Conservation (phyloP, 176 grass and related monocot species). For the Panicum miliaceum region DNA sequence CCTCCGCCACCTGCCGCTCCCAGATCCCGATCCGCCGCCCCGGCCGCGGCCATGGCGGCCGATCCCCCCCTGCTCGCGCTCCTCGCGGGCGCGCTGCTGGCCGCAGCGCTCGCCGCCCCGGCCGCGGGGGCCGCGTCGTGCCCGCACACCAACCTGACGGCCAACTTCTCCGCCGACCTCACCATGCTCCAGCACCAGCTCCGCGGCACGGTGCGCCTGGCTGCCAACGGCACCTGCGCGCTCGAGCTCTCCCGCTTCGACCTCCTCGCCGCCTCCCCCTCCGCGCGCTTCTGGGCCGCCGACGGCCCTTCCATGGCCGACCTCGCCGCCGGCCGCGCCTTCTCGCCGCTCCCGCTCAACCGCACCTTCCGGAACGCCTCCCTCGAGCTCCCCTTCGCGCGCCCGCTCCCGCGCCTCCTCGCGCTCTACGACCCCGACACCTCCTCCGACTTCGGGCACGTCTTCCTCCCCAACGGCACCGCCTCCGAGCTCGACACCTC, state of each 20-base stretch:
- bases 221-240: conserved; percentile 56
- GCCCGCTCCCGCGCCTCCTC: conserved; percentile 68
- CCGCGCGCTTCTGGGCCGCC: conserved; percentile 85
- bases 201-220: conserved; percentile 70
- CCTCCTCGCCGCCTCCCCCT: conserved; percentile 84
- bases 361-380: conserved; percentile 68
- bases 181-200: conserved; percentile 97
- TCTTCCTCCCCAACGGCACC: conserved; percentile 51
- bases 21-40: conserved; percentile 57
- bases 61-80: background rate
- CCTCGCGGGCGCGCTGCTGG: conserved; percentile 9
- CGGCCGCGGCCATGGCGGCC: conserved; percentile 43
- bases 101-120: background rate
- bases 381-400: conserved; percentile 49
- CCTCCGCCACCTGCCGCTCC: conserved; percentile 21
- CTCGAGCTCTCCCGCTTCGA: conserved; percentile 81
- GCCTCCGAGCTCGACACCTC: background rate
- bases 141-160: conserved; percentile 59
- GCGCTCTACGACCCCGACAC: conserved; percentile 85
- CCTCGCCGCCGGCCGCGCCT: conserved; percentile 56
- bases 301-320: conserved; percentile 45
- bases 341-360: conserved; percentile 70
- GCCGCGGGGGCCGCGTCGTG: conserved; percentile 34
- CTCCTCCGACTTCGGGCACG: conserved; percentile 89
- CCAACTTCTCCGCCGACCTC: conserved; percentile 67